A percentile compares a stretch with the other conserved stretches of the same genome.
Conservation (phyloP, 78 protist genomes). For the Dictyostelium brefeldianum region DNA sequence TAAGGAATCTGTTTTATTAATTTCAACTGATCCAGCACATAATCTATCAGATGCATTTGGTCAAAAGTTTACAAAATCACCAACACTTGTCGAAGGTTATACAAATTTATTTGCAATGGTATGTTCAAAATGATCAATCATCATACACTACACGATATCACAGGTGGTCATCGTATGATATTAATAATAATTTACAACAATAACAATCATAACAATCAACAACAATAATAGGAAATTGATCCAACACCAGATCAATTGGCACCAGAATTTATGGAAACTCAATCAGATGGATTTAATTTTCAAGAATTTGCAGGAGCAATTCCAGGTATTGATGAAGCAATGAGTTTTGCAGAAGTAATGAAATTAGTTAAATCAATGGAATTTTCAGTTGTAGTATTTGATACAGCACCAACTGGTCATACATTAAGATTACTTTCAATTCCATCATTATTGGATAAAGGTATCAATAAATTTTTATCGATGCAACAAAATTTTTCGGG, state of each 20-base stretch:
- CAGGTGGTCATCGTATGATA: no score
- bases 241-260: slow-evolving; percentile 80
- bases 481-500: slow-evolving; percentile 74
- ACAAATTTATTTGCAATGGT: slow-evolving; percentile 94
- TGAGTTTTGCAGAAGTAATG: slow-evolving; percentile 95
- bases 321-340: slow-evolving; percentile 98
- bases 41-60: slow-evolving; percentile 96
- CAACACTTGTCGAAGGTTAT: slow-evolving; percentile 91
- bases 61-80: slow-evolving; percentile 94
- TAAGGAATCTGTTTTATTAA: slow-evolving; percentile 91
- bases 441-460: slow-evolving; percentile 92
- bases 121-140: not conserved
- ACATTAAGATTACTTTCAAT: slow-evolving; percentile 96
- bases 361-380: slow-evolving; percentile 88
- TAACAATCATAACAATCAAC: not conserved
- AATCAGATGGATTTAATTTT: slow-evolving; percentile 26
- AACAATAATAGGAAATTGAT: slow-evolving; percentile 63
- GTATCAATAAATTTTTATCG: slow-evolving; percentile 77
- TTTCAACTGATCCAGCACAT: slow-evolving; percentile 99
- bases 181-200: no score
- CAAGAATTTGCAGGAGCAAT: slow-evolving; percentile 82
- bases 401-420: slow-evolving; percentile 99
- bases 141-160: not conserved
- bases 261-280: slow-evolving; percentile 71
- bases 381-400: slow-evolving; percentile 95